Evolutionary conservation across 23 red algal species (phyloP), one percentile per base, ranked within the genome.

Genomic region (Cyanidioschyzon merolae): DNA sequence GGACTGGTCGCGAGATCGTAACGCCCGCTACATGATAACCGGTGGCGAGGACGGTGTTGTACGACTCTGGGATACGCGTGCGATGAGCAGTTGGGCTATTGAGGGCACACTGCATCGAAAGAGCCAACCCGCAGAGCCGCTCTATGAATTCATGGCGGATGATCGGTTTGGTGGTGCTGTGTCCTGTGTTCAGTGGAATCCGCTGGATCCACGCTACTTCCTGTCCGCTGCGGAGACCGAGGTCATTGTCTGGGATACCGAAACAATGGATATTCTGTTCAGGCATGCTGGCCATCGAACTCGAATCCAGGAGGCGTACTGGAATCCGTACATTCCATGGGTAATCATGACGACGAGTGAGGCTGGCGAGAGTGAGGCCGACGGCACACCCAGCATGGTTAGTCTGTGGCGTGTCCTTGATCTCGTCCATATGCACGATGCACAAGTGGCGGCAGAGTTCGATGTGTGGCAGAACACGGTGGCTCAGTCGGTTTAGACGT

Each of bases 171-270:
- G 80, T n/a, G 68, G 83, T 38, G 68, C 83, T 26, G 78, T 95
- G 35, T 88, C 74, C 57, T 82, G 79, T 1, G 74, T 88, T 25
- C 76, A 79, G 82, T 95, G 85, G 85, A 84, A 95, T 41, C 59
- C 75, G 59, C 76, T 79, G 36, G 77, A 85, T 21, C 77, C 80
- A 35, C 68, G 74, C 18, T 75, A 84, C 1, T 86, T 77, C 39
- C 84, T 82, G 25, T 88, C 84, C 16, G 76, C 81, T 0, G 76
- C 77, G n/a, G 76, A 80, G n/a, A 84, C 87, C 67, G 86, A 95
- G 58, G 90, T 95, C 15, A 58, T 89, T 25, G 29, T 95, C 25
- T 95, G 90, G 90, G 79, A 80, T 58, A 86, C 77, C 63, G 63
- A 71, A 27, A 75, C 7, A 15, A 80, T 1, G 79, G 40, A 86